Evolutionary conservation across 352 stramenopile genomes (phyloP).

Genomic region (Thraustochytrium striatum): DNA sequence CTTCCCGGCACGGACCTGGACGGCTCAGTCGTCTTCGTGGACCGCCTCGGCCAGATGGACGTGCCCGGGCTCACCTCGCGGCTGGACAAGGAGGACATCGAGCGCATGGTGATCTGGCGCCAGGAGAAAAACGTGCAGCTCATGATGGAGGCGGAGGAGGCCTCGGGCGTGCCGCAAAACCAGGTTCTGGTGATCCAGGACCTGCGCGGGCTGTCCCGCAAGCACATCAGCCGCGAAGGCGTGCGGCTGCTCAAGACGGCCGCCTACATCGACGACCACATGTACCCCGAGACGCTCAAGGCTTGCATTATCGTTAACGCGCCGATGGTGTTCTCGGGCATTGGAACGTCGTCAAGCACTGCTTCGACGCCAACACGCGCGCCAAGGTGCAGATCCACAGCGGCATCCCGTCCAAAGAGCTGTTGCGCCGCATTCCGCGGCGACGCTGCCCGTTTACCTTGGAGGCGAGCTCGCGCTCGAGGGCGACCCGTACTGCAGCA

Average conservation of each 20-base stretch:
- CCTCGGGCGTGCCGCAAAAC: background rate
- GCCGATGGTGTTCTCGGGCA: slow-evolving; percentile 64
- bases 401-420: background rate
- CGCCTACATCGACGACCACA: slow-evolving; percentile 8
- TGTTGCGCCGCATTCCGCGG: background rate
- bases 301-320: slow-evolving; percentile 68
- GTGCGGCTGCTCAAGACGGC: background rate
- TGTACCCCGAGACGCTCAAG: slow-evolving; percentile 69
- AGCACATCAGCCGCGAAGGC: slow-evolving; percentile 11
- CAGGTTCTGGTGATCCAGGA: slow-evolving; percentile 15
- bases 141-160: background rate
- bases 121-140: slow-evolving; percentile 6
- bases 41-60: slow-evolving; percentile 15
- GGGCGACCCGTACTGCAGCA: background rate
- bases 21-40: background rate
- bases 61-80: background rate
- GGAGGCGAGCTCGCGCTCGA: background rate
- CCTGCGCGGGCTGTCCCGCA: background rate
- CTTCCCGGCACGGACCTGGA: background rate
- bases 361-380: slow-evolving; percentile 63
- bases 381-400: slow-evolving; percentile 60
- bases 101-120: slow-evolving; percentile 6
- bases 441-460: background rate
- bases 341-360: slow-evolving; percentile 69
- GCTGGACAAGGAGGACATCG: background rate